Base-by-base conservation (phyloP, 352 stramenopile species). In the Globisporangium middletonii region DNA sequence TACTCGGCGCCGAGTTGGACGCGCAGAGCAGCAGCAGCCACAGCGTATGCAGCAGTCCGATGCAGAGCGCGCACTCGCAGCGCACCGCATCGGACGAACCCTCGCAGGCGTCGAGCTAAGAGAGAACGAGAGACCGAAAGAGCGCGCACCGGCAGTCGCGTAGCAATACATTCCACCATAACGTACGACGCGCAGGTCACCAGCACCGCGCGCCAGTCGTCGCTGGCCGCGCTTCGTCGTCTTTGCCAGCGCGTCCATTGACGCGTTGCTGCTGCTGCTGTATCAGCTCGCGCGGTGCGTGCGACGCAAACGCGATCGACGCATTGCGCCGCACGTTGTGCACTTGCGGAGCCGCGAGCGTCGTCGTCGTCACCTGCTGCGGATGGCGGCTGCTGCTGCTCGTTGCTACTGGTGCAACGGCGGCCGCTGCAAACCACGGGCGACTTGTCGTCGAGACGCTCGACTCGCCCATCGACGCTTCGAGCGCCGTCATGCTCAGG, bases 381-480 rank as follows among this genome's bases (percentile, higher is more conserved):
- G 15, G 26, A 0, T 58, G 30, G 33, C 23, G 45, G 23, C 12
- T 46, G 43, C 13, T 43, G 47, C 43, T 63, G 19, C 19, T 47
- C 42, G 18, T 65, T 33, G 64, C 42, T 3, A 43, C 60, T 18
- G 63, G 58, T 6, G 76, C 67, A 18, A 87, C 76, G 19, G 84
- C 59, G 1, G 23, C 23, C 23, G 74, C 76, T 18, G 68, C 74
- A 13, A 18, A 42, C 67, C 53, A 4, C 11, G 46, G 16, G 4
- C 50, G n/a, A 11, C n/a, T 46, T 9, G 28, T 43, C 0, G 73
- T 82, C 42, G 86, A 73, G 52, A 91, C 88, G 61, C 78, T 87
- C 54, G 79, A 85, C 53, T 88, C 79, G 45, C 83, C 69, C 59
- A 91, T 79, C 2, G 77, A 79, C 46, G 83, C 71, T 60, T 89